A percentile compares a stretch with the other conserved stretches of the same genome.
phyloP scores from a whole-genome alignment of 2,329 filamentous ascomycete species.

The Diaporthe australafricana region DNA sequence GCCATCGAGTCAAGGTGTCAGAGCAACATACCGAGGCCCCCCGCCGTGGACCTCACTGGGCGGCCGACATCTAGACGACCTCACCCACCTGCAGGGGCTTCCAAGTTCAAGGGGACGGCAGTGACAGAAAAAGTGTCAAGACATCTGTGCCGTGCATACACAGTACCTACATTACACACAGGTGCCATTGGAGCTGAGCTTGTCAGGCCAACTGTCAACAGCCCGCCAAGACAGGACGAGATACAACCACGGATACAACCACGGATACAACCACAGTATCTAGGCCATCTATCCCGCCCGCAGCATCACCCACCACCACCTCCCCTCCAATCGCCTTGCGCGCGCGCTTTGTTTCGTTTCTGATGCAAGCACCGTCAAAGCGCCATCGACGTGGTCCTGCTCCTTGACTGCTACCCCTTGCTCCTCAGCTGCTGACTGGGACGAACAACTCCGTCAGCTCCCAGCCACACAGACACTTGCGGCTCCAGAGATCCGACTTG shows the following conservation, averaged over 20 bases:
- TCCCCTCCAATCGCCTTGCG: conserved; percentile 19
- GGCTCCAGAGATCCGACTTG: too few species aligned
- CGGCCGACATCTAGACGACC: background rate
- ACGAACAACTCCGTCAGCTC: background rate
- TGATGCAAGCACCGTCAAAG: conserved; percentile 25
- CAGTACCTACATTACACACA: background rate
- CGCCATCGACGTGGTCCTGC: background rate
- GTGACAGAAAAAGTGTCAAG: conserved; percentile 18
- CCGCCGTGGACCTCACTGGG: background rate
- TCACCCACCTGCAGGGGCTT: conserved; percentile 19
- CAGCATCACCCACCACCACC: background rate
- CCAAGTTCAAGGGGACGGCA: conserved; percentile 23
- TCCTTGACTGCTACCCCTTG: background rate
- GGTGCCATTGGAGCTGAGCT: conserved; percentile 21
- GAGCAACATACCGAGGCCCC: background rate
- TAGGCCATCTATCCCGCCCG: background rate
- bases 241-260: background rate
- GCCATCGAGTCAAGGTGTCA: conserved; percentile 16
- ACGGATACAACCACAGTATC: background rate
- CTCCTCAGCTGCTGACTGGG: conserved; percentile 8
- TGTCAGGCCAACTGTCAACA: conserved; percentile 17
- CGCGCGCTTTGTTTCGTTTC: conserved; percentile 21
- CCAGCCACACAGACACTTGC: conserved; percentile 10
- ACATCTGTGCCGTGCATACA: conserved; percentile 13
- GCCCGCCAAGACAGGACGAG: background rate